Percentiles rank a stretch among this genome's conserved stretches.
Evolutionary conservation across 345 rosid genomes (phyloP).

Genomic region (Hevea brasiliensis): DNA sequence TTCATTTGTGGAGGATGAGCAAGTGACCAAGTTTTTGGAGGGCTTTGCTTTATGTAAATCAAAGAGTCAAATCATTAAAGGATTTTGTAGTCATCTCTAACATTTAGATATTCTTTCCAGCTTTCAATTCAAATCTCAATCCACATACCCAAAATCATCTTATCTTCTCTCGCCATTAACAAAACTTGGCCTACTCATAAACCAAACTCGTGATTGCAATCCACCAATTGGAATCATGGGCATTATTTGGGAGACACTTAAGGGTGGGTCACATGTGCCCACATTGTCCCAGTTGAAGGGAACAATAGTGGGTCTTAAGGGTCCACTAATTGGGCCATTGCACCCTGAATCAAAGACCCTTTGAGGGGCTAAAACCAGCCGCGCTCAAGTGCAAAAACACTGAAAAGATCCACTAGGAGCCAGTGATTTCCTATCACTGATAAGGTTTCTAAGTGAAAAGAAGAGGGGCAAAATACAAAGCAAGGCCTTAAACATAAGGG

Average conservation of each 20-base stretch:
- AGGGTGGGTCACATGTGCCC: neutral
- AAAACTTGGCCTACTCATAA: neutral
- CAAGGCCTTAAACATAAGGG: neutral
- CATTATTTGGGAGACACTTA: slow-evolving; percentile 2
- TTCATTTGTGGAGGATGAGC: no score
- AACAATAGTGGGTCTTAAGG: slow-evolving; percentile 5
- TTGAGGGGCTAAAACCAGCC: slow-evolving; percentile 11
- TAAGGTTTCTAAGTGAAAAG: neutral
- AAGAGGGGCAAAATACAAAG: no score
- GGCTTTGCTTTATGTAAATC: neutral
- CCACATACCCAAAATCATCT: neutral
- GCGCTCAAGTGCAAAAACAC: neutral
- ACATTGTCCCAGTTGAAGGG: neutral
- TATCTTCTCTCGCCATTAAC: slow-evolving; percentile 5
- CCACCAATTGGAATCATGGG: neutral
- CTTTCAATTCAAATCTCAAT: neutral
- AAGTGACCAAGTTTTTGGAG: neutral
- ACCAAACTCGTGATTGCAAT: slow-evolving; percentile 5
- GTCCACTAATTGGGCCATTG: slow-evolving; percentile 12
- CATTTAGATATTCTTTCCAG: neutral
- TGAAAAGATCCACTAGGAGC: neutral
- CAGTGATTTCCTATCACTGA: neutral
- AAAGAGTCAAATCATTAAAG: slow-evolving; percentile 2
- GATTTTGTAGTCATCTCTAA: neutral
- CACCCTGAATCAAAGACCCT: slow-evolving; percentile 1